A percentile compares a stretch with the other conserved stretches of the same genome.
Conservation (phyloP, 805 yeast species). For the Saccharomycopsis sp. region DNA sequence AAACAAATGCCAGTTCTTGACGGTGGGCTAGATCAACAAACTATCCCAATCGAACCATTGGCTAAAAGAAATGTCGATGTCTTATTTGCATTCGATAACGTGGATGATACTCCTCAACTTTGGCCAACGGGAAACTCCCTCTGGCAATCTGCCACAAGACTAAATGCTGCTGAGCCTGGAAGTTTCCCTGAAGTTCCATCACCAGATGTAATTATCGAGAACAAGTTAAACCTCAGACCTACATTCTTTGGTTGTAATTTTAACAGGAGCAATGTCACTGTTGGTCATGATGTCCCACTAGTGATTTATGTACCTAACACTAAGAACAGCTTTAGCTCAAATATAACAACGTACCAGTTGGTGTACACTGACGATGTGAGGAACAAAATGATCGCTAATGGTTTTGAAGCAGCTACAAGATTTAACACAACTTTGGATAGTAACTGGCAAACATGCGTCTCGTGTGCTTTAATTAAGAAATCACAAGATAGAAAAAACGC, state of each 20-base stretch:
- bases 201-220: conserved; percentile 46
- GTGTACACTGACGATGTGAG: conserved; percentile 53
- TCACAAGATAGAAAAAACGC: conserved; percentile 60
- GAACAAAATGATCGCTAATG: conserved; percentile 58
- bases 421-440: conserved; percentile 59
- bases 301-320: conserved; percentile 73
- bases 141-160: conserved; percentile 46
- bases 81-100: conserved; percentile 40
- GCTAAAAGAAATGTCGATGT: conserved; percentile 37
- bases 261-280: conserved; percentile 15
- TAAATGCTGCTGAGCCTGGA: conserved; percentile 47
- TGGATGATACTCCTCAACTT: conserved; percentile 47
- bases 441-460: conserved; percentile 68
- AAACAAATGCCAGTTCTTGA: conserved; percentile 30
- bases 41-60: conserved; percentile 38
- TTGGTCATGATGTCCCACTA: conserved; percentile 57
- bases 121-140: conserved; percentile 71
- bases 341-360: conserved; percentile 68
- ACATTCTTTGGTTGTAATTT: conserved; percentile 81
- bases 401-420: conserved; percentile 63
- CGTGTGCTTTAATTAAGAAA: conserved; percentile 78
- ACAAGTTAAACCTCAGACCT: conserved; percentile 61
- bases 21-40: conserved; percentile 44
- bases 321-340: conserved; percentile 57
- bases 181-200: conserved; percentile 83